phyloP scores from a whole-genome alignment of 352 stramenopile genomes.

The Pelagophyceae sp. region DNA sequence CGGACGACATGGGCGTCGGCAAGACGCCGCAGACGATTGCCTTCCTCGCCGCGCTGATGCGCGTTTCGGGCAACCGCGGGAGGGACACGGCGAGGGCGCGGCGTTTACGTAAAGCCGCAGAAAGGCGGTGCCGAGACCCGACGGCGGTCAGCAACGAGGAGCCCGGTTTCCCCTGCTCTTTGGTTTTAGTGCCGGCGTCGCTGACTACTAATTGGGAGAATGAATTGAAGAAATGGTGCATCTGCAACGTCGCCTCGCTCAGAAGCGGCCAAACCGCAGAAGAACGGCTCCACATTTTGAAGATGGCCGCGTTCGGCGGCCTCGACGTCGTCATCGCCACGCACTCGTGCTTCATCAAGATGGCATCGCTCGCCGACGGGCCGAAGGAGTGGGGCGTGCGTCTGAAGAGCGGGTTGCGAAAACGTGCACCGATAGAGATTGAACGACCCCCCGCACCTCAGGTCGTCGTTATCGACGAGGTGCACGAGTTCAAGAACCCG shows the following conservation, averaged over 20 bases:
- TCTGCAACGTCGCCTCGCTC: constrained; percentile 1
- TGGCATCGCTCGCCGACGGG: not conserved
- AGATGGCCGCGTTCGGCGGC: not conserved
- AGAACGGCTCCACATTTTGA: not conserved
- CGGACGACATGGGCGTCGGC: constrained; percentile 45
- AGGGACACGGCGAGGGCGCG: not conserved
- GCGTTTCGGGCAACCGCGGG: constrained; percentile 19
- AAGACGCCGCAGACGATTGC: constrained; percentile 51
- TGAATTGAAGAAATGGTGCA: not conserved
- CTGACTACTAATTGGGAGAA: not conserved
- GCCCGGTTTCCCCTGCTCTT: too few species aligned
- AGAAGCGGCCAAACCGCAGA: not conserved
- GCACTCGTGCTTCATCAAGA: not conserved
- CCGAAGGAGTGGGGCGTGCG: too few species aligned
- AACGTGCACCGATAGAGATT: too few species aligned
- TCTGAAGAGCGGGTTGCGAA: too few species aligned
- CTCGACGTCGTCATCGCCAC: constrained; percentile 1
- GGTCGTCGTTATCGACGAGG: constrained; percentile 53
- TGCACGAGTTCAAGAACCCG: constrained; percentile 56
- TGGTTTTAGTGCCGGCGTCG: not conserved
- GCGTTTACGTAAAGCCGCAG: not conserved
- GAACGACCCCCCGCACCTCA: too few species aligned
- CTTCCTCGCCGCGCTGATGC: constrained; percentile 42
- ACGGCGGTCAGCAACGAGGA: not conserved
- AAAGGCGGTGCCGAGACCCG: not conserved